Conservation (phyloP, 2,329 filamentous ascomycete species). For the Coniochaeta sp. region DNA sequence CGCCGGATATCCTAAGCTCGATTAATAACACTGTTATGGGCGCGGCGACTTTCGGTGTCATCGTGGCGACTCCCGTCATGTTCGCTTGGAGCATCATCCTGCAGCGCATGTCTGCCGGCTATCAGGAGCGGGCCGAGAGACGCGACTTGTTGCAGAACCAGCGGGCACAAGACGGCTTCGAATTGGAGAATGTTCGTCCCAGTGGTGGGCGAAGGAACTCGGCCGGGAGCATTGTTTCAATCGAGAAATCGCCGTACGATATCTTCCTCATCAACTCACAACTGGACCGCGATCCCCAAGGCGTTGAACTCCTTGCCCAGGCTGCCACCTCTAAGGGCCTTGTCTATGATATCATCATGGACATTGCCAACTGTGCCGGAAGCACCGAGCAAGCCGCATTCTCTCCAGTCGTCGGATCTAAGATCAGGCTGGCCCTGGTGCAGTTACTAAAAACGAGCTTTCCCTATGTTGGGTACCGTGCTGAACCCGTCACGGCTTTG, state of each 20-base stretch:
- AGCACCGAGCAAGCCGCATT: conserved; percentile 38
- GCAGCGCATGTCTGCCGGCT: conserved; percentile 59
- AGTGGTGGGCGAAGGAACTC: conserved; percentile 46
- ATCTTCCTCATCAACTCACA: conserved; percentile 45
- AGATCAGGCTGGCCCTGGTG: conserved; percentile 58
- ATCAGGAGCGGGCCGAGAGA: conserved; percentile 54
- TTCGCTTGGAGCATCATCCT: conserved; percentile 79
- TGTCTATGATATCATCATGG: conserved; percentile 46
- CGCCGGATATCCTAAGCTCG: conserved; percentile 61
- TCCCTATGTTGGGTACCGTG: conserved; percentile 63
- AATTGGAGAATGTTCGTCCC: conserved; percentile 32
- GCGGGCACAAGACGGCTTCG: conserved; percentile 49
- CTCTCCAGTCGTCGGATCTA: conserved; percentile 49
- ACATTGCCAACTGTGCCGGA: conserved; percentile 42
- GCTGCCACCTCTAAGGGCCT: conserved; percentile 40
- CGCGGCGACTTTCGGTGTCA: conserved; percentile 48
- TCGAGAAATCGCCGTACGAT: conserved; percentile 53
- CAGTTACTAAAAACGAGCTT: conserved; percentile 64
- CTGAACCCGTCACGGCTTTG: conserved; percentile 61
- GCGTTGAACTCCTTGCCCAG: conserved; percentile 43
- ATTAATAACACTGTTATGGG: conserved; percentile 66
- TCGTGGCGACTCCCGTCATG: conserved; percentile 63
- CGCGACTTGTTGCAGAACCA: conserved; percentile 52
- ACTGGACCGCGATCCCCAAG: conserved; percentile 43
- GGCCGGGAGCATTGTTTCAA: conserved; percentile 54